Evolutionary conservation across 768 basidiomycete genomes (phyloP).

Genomic region (Calocybe indica): DNA sequence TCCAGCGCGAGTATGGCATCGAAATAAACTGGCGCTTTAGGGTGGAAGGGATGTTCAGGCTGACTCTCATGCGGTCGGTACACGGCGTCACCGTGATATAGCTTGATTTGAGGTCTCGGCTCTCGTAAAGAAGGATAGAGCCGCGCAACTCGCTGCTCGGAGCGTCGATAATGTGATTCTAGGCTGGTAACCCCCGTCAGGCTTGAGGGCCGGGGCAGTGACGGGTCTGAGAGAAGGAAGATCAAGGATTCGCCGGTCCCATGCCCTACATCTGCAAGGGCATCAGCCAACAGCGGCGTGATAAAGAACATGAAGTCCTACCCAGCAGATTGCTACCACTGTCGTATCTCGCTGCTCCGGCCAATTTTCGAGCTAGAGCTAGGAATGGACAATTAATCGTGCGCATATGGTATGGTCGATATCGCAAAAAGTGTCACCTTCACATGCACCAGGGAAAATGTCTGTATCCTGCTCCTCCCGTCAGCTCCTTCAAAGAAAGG

Average conservation of each 20-base stretch:
- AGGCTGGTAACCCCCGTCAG: slow-evolving; percentile 58
- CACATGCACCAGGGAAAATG: slow-evolving; percentile 53
- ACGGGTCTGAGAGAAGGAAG: slow-evolving; percentile 40
- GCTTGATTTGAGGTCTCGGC: slow-evolving; percentile 23
- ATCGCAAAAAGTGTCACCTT: slow-evolving; percentile 31
- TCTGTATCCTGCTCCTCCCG: slow-evolving; percentile 30
- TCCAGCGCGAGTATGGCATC: slow-evolving; percentile 56
- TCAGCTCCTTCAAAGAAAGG: not conserved
- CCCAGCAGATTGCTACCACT: slow-evolving; percentile 47
- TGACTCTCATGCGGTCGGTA: slow-evolving; percentile 16
- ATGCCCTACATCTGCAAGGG: slow-evolving; percentile 53
- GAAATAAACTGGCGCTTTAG: slow-evolving; percentile 25
- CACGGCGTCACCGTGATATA: slow-evolving; percentile 50
- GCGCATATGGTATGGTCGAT: not conserved
- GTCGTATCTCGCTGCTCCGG: slow-evolving; percentile 34
- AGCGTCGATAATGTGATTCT: slow-evolving; percentile 38
- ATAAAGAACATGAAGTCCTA: slow-evolving; percentile 15
- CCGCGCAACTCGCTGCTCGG: slow-evolving; percentile 32
- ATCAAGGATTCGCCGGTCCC: slow-evolving; percentile 65
- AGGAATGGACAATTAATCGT: not conserved
- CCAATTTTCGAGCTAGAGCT: slow-evolving; percentile 47
- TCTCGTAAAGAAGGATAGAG: slow-evolving; percentile 14
- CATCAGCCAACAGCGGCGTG: slow-evolving; percentile 1
- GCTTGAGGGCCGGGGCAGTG: slow-evolving; percentile 38
- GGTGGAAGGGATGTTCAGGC: slow-evolving; percentile 38